Conservation (phyloP, 2,329 filamentous ascomycete genomes). For the Thelonectria discophora region DNA sequence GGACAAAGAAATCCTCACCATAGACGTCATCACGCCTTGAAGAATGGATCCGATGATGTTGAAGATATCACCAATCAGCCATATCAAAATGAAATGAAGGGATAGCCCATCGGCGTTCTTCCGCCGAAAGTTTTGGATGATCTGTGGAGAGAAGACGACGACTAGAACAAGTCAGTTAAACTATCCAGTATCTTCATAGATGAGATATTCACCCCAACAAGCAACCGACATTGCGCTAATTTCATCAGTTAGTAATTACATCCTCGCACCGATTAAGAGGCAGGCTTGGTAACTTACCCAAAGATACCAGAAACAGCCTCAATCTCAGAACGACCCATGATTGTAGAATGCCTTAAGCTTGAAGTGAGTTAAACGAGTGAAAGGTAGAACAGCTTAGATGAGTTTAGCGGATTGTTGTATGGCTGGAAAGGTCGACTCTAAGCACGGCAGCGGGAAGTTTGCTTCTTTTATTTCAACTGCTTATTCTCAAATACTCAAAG, state of each 20-base stretch:
- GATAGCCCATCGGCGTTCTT: constrained; percentile 88
- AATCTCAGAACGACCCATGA: constrained; percentile 62
- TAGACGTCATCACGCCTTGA: constrained; percentile 91
- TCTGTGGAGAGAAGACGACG: constrained; percentile 96
- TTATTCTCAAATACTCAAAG: no score
- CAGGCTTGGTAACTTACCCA: constrained; percentile 63
- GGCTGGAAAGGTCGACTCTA: no score
- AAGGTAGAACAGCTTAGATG: no score
- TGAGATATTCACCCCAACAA: constrained; percentile 72
- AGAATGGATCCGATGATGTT: constrained; percentile 93
- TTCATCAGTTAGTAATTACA: not conserved
- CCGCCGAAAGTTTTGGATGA: constrained; percentile 91
- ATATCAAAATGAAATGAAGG: constrained; percentile 90
- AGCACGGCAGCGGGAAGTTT: no score
- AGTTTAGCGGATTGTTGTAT: no score
- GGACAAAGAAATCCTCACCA: constrained; percentile 60
- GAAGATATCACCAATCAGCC: constrained; percentile 94
- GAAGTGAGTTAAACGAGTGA: no score
- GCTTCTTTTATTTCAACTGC: no score
- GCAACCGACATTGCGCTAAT: constrained; percentile 90
- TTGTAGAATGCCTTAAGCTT: not conserved
- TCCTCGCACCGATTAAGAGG: constrained; percentile 9
- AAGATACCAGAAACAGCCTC: constrained; percentile 93
- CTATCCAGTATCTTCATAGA: not conserved
- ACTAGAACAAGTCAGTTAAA: constrained; percentile 56